Conservation (phyloP, 2,329 filamentous ascomycete species). For the Aspergillus novofumigatus region DNA sequence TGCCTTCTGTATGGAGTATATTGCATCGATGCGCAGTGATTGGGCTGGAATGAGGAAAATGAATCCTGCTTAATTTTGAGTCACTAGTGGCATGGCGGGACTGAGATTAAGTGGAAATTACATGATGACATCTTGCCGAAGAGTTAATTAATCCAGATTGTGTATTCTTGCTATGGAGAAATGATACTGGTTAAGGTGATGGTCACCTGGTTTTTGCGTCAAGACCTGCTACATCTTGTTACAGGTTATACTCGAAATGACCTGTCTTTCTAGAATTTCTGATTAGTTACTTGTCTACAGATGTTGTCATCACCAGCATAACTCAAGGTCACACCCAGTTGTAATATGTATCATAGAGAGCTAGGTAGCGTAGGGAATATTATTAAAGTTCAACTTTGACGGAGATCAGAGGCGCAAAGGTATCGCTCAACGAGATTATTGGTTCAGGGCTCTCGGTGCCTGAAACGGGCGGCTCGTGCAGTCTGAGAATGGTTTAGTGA, state of each 20-base stretch:
- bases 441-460: conserved; percentile 1
- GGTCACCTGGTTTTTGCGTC: too few species aligned
- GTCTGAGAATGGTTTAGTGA: conserved; percentile 2
- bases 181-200: too few species aligned
- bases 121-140: not conserved
- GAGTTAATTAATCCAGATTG: not conserved
- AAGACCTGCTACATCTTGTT: too few species aligned
- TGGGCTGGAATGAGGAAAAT: not conserved
- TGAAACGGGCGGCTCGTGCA: conserved; percentile 8
- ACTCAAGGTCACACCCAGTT: too few species aligned
- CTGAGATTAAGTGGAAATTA: not conserved
- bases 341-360: too few species aligned
- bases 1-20: not conserved
- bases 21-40: not conserved
- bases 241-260: too few species aligned
- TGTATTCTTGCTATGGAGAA: too few species aligned
- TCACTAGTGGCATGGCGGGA: not conserved
- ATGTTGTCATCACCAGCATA: too few species aligned
- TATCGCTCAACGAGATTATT: not conserved
- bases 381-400: not conserved
- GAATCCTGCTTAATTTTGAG: not conserved
- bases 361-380: not conserved
- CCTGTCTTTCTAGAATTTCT: too few species aligned
- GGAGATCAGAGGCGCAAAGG: not conserved
- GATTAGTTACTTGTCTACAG: too few species aligned